A percentile compares a stretch with the other conserved stretches of the same genome.
phyloP scores from a whole-genome alignment of 2,329 filamentous ascomycete species.

The Tetracladium maxilliforme region DNA sequence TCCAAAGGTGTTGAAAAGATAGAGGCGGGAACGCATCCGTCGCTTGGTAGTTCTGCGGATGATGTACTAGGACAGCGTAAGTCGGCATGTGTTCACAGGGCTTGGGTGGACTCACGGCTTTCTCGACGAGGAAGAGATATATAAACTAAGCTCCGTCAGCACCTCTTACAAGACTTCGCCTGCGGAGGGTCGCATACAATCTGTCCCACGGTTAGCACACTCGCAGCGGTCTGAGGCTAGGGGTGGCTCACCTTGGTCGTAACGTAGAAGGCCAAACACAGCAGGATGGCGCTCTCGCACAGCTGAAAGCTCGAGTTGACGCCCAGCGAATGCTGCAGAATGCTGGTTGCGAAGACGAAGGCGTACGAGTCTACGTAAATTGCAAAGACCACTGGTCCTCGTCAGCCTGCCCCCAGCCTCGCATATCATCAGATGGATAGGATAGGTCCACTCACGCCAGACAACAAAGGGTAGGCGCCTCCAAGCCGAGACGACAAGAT shows the following conservation, averaged over 20 bases:
- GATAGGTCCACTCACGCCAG: too few relatives aligned
- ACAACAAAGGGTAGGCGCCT: too few relatives aligned
- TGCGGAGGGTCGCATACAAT: constrained; percentile 5
- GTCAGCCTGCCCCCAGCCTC: too few relatives aligned
- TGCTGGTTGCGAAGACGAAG: constrained; percentile 41
- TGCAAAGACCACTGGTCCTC: constrained; percentile 35
- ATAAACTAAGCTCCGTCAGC: constrained; percentile 27
- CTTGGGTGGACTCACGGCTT: constrained; percentile 28
- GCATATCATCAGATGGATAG: constrained; percentile 1
- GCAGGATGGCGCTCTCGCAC: constrained; percentile 42
- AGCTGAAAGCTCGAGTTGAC: constrained; percentile 32
- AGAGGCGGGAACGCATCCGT: constrained; percentile 40
- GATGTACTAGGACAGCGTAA: constrained; percentile 27
- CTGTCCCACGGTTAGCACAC: neutral
- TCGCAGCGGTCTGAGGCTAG: constrained; percentile 3
- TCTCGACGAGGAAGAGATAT: constrained; percentile 52
- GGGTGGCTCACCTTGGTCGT: constrained; percentile 37
- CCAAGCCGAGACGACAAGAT: too few relatives aligned
- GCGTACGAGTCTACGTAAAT: constrained; percentile 45
- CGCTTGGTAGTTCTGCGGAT: constrained; percentile 35
- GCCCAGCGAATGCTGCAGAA: constrained; percentile 41
- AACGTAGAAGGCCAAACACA: constrained; percentile 47
- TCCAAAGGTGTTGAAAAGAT: constrained; percentile 44
- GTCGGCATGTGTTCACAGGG: neutral
- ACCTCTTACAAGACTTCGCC: constrained; percentile 14